These are phyloP conservation scores for Haplosporangium sp. DNA, from an alignment of 371 early-diverging fungal genomes.

Conservation along the genomic window DNA sequence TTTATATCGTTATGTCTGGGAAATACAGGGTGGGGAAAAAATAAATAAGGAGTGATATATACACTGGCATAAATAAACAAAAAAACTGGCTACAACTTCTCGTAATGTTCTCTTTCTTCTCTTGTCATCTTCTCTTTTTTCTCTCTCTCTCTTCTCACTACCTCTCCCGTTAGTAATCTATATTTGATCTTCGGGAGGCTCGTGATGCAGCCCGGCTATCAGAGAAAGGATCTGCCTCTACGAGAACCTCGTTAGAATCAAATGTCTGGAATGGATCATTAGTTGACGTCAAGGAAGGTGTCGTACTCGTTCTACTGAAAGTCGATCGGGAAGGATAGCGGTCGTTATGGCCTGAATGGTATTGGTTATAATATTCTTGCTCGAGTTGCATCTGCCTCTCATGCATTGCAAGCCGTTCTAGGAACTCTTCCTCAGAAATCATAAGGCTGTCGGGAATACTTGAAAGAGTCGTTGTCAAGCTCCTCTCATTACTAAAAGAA, in stretches of 20 bases:
- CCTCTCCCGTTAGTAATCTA: background rate
- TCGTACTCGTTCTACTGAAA: constrained; percentile 30
- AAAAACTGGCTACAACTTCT: too few species aligned
- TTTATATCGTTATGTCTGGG: too few species aligned
- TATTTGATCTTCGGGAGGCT: constrained; percentile 2
- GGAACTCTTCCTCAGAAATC: constrained; percentile 36
- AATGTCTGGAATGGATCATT: constrained; percentile 53
- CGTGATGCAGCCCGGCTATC: constrained; percentile 22
- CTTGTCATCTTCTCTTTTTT: too few species aligned
- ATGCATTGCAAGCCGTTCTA: constrained; percentile 27
- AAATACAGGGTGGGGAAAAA: too few species aligned
- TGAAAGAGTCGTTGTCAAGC: constrained; percentile 22
- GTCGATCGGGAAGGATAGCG: constrained; percentile 10
- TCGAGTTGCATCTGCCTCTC: constrained; percentile 21
- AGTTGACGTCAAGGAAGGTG: constrained; percentile 45
- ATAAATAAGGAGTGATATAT: too few species aligned
- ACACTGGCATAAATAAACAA: too few species aligned
- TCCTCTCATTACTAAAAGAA: constrained; percentile 1
- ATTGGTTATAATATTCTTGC: constrained; percentile 21
- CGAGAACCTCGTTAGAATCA: constrained; percentile 44
- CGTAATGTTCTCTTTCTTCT: too few species aligned
- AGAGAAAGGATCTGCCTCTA: constrained; percentile 30
- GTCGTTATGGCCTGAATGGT: constrained; percentile 10
- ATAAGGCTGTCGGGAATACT: constrained; percentile 25
- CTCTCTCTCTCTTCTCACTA: too few species aligned